Conservation (phyloP, 345 rosid genomes). For the Eucalyptus polyanthemos region DNA sequence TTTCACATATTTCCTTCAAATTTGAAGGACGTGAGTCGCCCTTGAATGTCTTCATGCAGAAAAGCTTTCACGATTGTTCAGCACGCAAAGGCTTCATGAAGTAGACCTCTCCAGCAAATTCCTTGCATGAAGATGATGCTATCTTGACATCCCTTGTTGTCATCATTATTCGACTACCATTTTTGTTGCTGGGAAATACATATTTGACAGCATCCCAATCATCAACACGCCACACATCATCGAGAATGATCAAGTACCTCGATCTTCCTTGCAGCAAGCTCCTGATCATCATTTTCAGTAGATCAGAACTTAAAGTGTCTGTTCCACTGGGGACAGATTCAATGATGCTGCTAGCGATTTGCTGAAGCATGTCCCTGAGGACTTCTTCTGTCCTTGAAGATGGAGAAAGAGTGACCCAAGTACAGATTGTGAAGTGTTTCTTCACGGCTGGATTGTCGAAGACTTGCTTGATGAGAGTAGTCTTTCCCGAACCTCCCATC, state of each 20-base stretch:
- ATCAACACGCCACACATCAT: slow-evolving; percentile 2
- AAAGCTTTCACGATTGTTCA: background rate
- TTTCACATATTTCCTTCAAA: background rate
- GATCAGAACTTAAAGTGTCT: background rate
- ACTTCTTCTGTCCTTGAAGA: slow-evolving; percentile 1
- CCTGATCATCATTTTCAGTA: background rate
- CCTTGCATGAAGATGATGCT: background rate
- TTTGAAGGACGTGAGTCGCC: background rate
- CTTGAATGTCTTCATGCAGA: slow-evolving; percentile 5
- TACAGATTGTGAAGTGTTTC: background rate
- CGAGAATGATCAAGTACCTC: slow-evolving; percentile 5
- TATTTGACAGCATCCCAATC: slow-evolving; percentile 1
- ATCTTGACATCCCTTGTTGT: slow-evolving; percentile 2
- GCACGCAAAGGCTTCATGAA: background rate
- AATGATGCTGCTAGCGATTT: background rate
- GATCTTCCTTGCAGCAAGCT: background rate
- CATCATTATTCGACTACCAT: slow-evolving; percentile 7
- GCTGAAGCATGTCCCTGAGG: slow-evolving; percentile 1
- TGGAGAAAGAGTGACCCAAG: slow-evolving; percentile 12
- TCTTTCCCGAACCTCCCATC: slow-evolving; percentile 27
- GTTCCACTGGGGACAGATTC: background rate
- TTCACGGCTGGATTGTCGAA: slow-evolving; percentile 1
- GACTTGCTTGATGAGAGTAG: slow-evolving; percentile 15
- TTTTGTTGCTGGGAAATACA: background rate
- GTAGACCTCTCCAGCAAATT: background rate